Evolutionary conservation across 169 alveolate species (phyloP).

Genomic region (Plasmodium inui): DNA sequence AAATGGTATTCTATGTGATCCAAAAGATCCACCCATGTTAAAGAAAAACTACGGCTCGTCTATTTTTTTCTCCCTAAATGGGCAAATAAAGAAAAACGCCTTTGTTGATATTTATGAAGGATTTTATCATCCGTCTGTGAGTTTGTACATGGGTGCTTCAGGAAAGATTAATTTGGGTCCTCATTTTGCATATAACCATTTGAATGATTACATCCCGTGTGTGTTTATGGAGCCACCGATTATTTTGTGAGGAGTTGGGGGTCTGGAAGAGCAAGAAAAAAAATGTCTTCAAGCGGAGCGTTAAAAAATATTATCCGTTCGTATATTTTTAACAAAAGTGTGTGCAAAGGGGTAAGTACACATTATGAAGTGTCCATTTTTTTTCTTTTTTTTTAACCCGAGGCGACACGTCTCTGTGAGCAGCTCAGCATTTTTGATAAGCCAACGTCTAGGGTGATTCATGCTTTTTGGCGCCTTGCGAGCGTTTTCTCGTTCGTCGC

Average conservation of each 20-base stretch:
- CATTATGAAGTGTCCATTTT: background rate
- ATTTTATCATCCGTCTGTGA: slow-evolving; percentile 88
- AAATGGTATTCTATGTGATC: slow-evolving; percentile 89
- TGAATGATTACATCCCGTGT: slow-evolving; percentile 80
- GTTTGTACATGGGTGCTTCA: slow-evolving; percentile 90
- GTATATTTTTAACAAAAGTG: background rate
- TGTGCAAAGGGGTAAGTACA: background rate
- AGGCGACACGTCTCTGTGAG: background rate
- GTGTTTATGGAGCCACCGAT: slow-evolving; percentile 78
- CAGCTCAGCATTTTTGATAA: background rate
- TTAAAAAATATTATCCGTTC: too few relatives aligned
- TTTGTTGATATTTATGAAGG: slow-evolving; percentile 84
- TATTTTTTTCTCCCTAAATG: slow-evolving; percentile 87
- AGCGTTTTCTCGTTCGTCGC: background rate
- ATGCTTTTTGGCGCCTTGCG: background rate
- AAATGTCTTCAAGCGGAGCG: background rate
- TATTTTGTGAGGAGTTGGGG: slow-evolving; percentile 17
- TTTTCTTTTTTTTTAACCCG: background rate
- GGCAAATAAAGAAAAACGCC: slow-evolving; percentile 81
- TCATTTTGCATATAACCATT: slow-evolving; percentile 75
- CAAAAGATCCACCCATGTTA: slow-evolving; percentile 83
- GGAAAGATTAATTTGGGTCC: slow-evolving; percentile 85
- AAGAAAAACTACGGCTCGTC: slow-evolving; percentile 81
- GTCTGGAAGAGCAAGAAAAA: background rate
- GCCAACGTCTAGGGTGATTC: background rate